Percentiles rank a stretch among this genome's conserved stretches.
phyloP scores from a whole-genome alignment of 106 monocot genomes.

The Dactylorhiza incarnata region DNA sequence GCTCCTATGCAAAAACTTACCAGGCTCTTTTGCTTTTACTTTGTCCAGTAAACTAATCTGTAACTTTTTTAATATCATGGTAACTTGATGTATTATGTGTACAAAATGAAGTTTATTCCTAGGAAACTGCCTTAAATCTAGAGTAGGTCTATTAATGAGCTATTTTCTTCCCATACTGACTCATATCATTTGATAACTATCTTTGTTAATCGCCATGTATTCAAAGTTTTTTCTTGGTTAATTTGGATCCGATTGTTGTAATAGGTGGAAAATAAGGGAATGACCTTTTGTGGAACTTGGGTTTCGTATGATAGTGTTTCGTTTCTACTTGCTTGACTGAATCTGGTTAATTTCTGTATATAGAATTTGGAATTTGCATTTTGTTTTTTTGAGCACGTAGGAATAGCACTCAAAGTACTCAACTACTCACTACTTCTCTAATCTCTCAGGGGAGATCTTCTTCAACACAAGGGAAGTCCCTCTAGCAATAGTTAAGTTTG shows the following conservation, averaged over 20 bases:
- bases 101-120: neutral
- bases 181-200: neutral
- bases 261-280: neutral
- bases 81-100: neutral
- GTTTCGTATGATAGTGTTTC: neutral
- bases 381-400: too few species aligned
- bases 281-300: neutral
- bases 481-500: too few species aligned
- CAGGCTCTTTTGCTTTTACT: neutral
- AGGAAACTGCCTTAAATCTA: neutral
- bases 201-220: neutral
- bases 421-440: too few species aligned
- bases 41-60: neutral
- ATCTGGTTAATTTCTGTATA: neutral
- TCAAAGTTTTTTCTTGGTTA: neutral
- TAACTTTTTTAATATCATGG: neutral
- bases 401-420: too few species aligned
- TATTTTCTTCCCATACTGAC: neutral
- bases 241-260: neutral
- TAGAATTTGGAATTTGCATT: too few species aligned
- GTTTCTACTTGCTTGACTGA: neutral
- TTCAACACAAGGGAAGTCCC: too few species aligned
- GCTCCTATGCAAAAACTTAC: too few species aligned
- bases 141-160: neutral
- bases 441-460: too few species aligned